A percentile compares a stretch with the other conserved stretches of the same genome.
These are phyloP conservation scores for Elsinoe arachidis DNA, from an alignment of 2,329 filamentous ascomycete genomes.

Conservation along the genomic window DNA sequence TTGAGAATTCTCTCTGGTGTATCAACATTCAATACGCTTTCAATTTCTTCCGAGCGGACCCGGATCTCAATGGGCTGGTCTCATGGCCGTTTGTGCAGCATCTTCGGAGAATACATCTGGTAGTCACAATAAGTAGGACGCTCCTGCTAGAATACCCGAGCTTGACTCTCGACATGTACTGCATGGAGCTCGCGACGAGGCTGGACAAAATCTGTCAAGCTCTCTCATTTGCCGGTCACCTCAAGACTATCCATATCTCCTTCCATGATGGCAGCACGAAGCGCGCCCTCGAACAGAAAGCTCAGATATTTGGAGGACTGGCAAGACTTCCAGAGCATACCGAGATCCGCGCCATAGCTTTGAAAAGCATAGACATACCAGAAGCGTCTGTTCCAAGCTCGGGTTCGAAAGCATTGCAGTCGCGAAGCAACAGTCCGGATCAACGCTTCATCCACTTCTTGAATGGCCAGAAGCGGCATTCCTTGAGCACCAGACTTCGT, in stretches of 20 bases:
- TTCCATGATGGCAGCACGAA: constrained; percentile 23
- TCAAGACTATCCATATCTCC: constrained; percentile 23
- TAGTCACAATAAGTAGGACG: constrained; percentile 27
- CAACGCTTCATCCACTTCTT: not conserved
- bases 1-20: constrained; percentile 26
- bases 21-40: constrained; percentile 29
- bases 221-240: constrained; percentile 18
- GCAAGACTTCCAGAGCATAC: not conserved
- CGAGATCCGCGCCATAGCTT: not conserved
- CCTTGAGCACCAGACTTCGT: not conserved
- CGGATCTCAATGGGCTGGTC: constrained; percentile 23
- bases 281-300: not conserved
- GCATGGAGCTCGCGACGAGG: constrained; percentile 24
- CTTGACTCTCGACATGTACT: constrained; percentile 24
- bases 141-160: constrained; percentile 26
- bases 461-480: not conserved
- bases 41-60: constrained; percentile 30
- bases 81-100: constrained; percentile 17
- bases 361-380: not conserved
- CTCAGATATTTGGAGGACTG: not conserved
- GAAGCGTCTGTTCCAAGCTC: not conserved
- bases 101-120: constrained; percentile 26
- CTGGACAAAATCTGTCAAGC: constrained; percentile 24
- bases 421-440: not conserved
- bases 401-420: not conserved